Percentiles rank a stretch among this genome's conserved stretches.
Evolutionary conservation across 1,284 basidiomycete genomes (phyloP).

Genomic region (Melanopsichium pennsylvanicum): DNA sequence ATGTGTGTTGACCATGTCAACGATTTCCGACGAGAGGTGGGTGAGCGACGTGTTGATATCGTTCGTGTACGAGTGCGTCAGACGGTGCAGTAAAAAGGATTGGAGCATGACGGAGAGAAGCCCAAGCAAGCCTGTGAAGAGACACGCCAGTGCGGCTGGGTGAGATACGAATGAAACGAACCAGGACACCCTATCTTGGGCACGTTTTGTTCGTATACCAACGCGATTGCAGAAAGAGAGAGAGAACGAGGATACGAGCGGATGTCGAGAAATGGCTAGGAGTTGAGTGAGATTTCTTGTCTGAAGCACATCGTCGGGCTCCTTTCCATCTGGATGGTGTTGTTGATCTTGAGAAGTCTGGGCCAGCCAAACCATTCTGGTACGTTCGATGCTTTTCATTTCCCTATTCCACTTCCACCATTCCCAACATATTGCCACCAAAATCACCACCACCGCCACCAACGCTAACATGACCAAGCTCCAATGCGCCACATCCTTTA

Average conservation of each 20-base stretch:
- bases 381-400: slow-evolving; percentile 29
- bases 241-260: slow-evolving; percentile 35
- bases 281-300: slow-evolving; percentile 34
- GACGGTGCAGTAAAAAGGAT: slow-evolving; percentile 70
- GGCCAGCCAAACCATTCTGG: slow-evolving; percentile 34
- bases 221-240: slow-evolving; percentile 22
- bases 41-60: slow-evolving; percentile 70
- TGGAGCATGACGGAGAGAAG: slow-evolving; percentile 88
- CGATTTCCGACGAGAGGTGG: slow-evolving; percentile 74
- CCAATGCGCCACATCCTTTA: slow-evolving; percentile 21
- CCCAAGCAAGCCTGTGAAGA: slow-evolving; percentile 88
- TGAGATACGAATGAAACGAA: slow-evolving; percentile 88
- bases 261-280: slow-evolving; percentile 46
- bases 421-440: slow-evolving; percentile 26
- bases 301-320: slow-evolving; percentile 4
- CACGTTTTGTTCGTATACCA: slow-evolving; percentile 17
- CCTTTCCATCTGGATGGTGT: background rate
- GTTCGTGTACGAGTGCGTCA: slow-evolving; percentile 31
- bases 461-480: slow-evolving; percentile 30
- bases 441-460: slow-evolving; percentile 26
- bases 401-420: slow-evolving; percentile 50
- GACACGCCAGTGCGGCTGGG: slow-evolving; percentile 83
- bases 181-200: slow-evolving; percentile 71
- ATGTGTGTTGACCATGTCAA: slow-evolving; percentile 77
- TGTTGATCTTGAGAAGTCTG: background rate